A percentile compares a stretch with the other conserved stretches of the same genome.
These are phyloP conservation scores for Ceratobasidium theobromae DNA, from an alignment of 1,284 basidiomycete species.

Conservation along the genomic window DNA sequence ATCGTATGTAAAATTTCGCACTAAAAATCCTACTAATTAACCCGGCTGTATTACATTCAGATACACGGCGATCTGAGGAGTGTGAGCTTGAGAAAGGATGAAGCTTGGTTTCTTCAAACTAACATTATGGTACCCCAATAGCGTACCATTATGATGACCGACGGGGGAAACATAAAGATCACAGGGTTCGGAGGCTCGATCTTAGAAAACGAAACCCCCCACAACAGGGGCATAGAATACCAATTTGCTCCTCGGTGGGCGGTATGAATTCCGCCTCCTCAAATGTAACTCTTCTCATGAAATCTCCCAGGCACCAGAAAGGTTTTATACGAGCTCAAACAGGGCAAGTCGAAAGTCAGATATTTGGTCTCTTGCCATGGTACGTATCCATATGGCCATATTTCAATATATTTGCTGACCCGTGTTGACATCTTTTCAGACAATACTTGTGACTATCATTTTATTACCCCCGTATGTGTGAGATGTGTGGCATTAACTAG, in stretches of 20 bases:
- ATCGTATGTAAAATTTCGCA: not conserved
- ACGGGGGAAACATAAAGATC: not conserved
- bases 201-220: not conserved
- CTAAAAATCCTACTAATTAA: not conserved
- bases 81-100: not conserved
- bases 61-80: conserved; percentile 23
- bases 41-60: not conserved
- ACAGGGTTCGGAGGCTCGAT: conserved; percentile 10
- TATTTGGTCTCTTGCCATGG: conserved; percentile 17
- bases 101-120: not conserved
- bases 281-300: not conserved
- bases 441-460: not conserved
- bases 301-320: conserved; percentile 8
- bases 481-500: no score
- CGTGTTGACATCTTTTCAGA: not conserved
- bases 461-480: not conserved
- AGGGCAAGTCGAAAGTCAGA: conserved; percentile 8
- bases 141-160: conserved; percentile 7
- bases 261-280: not conserved
- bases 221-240: not conserved
- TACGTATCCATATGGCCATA: no score
- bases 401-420: no score
- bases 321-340: not conserved
- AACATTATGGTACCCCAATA: not conserved
- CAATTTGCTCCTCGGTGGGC: conserved; percentile 15